Conservation (phyloP, 176 grass and related monocot genomes). For the Eremochloa ophiuroides region DNA sequence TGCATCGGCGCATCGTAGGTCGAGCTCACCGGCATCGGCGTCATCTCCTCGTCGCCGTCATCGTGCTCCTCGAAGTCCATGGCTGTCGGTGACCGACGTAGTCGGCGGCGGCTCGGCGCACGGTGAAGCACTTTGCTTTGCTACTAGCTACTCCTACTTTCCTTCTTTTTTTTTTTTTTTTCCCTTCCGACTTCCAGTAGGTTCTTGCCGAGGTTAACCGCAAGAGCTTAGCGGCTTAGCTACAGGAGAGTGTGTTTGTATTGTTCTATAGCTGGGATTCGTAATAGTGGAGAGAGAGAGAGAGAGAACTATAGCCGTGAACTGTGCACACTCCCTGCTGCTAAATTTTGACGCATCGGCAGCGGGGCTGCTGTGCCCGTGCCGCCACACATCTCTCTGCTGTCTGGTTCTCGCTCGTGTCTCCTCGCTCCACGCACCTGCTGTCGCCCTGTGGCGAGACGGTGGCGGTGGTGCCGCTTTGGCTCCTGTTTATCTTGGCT, state of each 20-base stretch:
- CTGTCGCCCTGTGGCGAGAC: too few species aligned
- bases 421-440: too few species aligned
- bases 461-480: too few species aligned
- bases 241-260: slow-evolving; percentile 3
- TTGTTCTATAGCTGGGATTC: neutral
- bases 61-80: slow-evolving; percentile 74
- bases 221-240: slow-evolving; percentile 14
- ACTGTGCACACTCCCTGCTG: slow-evolving; percentile 25
- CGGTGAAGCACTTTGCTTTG: neutral
- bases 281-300: slow-evolving; percentile 23
- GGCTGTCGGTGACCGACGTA: neutral
- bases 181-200: slow-evolving; percentile 8
- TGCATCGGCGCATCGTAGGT: slow-evolving; percentile 38
- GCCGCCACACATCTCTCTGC: too few species aligned
- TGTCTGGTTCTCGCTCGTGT: too few species aligned
- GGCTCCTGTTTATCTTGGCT: too few species aligned
- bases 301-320: slow-evolving; percentile 1
- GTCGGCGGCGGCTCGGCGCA: neutral
- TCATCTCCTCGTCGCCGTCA: slow-evolving; percentile 56
- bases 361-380: neutral
- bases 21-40: slow-evolving; percentile 44
- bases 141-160: neutral
- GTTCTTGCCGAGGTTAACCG: slow-evolving; percentile 40
- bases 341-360: slow-evolving; percentile 52
- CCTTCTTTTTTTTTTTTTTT: neutral